Evolutionary conservation across 2,329 filamentous ascomycete genomes (phyloP), one percentile per base, ranked within the genome.

Genomic region (Epichloe brachyelytri): DNA sequence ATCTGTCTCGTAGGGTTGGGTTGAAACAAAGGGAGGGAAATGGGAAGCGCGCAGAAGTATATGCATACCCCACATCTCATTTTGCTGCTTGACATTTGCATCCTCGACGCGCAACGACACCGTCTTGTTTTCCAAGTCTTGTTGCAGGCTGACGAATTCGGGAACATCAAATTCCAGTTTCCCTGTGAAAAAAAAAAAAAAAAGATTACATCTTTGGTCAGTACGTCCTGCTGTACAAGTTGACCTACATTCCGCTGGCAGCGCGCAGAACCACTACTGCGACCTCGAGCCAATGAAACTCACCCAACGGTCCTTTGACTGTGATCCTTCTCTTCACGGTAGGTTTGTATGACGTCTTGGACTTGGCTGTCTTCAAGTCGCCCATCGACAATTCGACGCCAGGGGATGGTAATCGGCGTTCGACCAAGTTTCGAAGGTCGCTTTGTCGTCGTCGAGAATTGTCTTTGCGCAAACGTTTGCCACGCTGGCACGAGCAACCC

Each of bases 21-120:
- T 14, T 7, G 7, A 43, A 43, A 3, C 4, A 30, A 12, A 47
- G 20, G 33, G 11, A 6, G 22, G 22, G 22, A 6, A 5, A 10
- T 8, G 26, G 26, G 8, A 30, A 30, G 26, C 4, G 26, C 26
- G 26, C 26, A 37, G 37, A 14, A 37, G 26, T 36, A 67, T 22
- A 7, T 26, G 22, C 68, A 50, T 59, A 95, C 91, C 93, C 93
- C 93, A 97, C 90, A 97, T 97, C 68, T 86, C 86, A 64, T 84
- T 83, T 69, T 97, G 91, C 56, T 86, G 75, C 70, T 83, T 83
- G 49, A 80, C 68, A 17, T 80, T 71, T 17, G 74, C 68, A 67
- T 97, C 79, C 62, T 83, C 68, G 11, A 98, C 80, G 51, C 74
- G 80, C 57, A 98, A 71, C 34, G 75, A 75, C 11, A 83, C 80